These are phyloP conservation scores for Kuraishia floccosa DNA, from an alignment of 805 yeast species.

Conservation along the genomic window DNA sequence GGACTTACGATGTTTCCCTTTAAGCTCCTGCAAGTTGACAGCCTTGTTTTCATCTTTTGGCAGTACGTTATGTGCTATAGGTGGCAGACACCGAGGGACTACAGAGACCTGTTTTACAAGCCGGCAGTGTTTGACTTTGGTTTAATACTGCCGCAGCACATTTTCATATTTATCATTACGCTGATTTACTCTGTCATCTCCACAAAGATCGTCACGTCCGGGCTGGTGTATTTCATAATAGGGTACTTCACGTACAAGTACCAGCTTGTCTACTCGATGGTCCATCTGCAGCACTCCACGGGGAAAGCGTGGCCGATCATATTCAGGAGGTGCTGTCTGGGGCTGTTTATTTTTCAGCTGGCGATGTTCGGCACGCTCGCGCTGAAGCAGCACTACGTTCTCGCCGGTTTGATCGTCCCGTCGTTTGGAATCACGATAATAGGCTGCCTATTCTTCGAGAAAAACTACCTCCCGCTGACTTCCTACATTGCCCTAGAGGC, in stretches of 20 bases:
- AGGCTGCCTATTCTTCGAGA: conserved; percentile 38
- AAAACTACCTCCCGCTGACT: conserved; percentile 40
- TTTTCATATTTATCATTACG: conserved; percentile 45
- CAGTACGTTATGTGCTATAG: conserved; percentile 20
- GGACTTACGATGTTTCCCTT: conserved; percentile 59
- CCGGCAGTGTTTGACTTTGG: conserved; percentile 55
- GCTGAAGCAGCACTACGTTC: conserved; percentile 40
- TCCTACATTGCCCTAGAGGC: conserved; percentile 50
- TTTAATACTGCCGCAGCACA: conserved; percentile 48
- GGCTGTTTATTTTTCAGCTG: conserved; percentile 43
- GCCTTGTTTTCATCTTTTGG: conserved; percentile 33
- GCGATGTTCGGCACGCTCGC: conserved; percentile 57
- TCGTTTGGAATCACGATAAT: conserved; percentile 32
- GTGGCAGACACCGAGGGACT: conserved; percentile 38
- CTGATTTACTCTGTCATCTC: conserved; percentile 50
- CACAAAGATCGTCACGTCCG: conserved; percentile 47
- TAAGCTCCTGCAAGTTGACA: conserved; percentile 43
- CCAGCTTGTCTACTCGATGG: conserved; percentile 48
- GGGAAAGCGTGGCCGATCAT: conserved; percentile 62
- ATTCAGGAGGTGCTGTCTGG: conserved; percentile 42
- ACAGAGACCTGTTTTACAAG: conserved; percentile 37
- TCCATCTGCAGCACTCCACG: conserved; percentile 55
- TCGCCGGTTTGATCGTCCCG: conserved; percentile 38
- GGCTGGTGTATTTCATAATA: conserved; percentile 40
- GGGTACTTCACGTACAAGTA: conserved; percentile 54